phyloP scores from a whole-genome alignment of 2,329 filamentous ascomycete genomes.

The Beauveria sp. region DNA sequence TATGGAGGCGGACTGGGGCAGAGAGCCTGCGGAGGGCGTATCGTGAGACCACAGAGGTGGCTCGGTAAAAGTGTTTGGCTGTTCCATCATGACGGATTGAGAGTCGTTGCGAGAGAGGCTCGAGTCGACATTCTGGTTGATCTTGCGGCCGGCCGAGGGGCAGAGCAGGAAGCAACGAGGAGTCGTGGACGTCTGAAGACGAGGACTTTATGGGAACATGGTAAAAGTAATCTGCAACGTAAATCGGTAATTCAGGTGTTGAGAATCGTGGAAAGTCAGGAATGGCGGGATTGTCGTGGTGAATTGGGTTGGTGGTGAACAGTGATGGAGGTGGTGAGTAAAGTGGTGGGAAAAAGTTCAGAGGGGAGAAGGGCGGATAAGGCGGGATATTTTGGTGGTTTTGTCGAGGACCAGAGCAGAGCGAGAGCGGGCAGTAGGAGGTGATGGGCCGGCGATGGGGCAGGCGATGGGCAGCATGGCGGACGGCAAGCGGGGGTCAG shows the following conservation, averaged over 20 bases:
- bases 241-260: background rate
- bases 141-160: slow-evolving; percentile 4
- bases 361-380: slow-evolving; percentile 7
- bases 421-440: background rate
- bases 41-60: slow-evolving; percentile 5
- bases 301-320: background rate
- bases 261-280: background rate
- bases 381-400: slow-evolving; percentile 10
- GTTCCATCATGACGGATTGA: slow-evolving; percentile 14
- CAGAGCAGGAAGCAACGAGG: slow-evolving; percentile 3
- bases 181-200: slow-evolving; percentile 9
- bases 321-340: background rate
- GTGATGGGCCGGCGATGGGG: background rate
- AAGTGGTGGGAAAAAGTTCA: background rate
- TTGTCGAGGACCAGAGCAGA: background rate
- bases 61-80: slow-evolving; percentile 11
- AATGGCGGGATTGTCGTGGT: background rate
- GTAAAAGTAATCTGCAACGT: background rate
- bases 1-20: slow-evolving; percentile 30
- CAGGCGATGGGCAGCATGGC: no score
- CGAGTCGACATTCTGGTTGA: slow-evolving; percentile 8
- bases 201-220: slow-evolving; percentile 9
- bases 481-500: background rate
- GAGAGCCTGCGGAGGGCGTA: slow-evolving; percentile 1
- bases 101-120: slow-evolving; percentile 11